These are phyloP conservation scores for Trichoderma oligosporum DNA, from an alignment of 2,329 filamentous ascomycete species.

Conservation along the genomic window DNA sequence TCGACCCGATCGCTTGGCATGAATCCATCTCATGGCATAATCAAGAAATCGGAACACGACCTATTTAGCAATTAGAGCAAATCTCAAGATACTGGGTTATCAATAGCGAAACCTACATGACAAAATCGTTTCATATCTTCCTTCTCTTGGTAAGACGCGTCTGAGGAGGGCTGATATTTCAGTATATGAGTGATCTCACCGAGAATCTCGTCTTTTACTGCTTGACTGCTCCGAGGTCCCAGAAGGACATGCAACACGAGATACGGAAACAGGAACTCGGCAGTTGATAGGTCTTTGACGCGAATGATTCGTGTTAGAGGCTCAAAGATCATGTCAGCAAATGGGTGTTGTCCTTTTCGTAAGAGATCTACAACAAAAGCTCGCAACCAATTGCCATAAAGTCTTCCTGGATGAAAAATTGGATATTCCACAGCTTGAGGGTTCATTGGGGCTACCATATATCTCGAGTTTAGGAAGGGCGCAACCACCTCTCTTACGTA, in stretches of 20 bases:
- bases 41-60: slow-evolving; percentile 87
- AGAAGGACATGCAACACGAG: slow-evolving; percentile 78
- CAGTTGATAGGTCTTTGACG: slow-evolving; percentile 79
- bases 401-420: slow-evolving; percentile 64
- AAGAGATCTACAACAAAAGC: slow-evolving; percentile 78
- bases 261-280: slow-evolving; percentile 86
- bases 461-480: slow-evolving; percentile 83
- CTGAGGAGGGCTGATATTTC: slow-evolving; percentile 51
- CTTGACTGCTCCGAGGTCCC: slow-evolving; percentile 57
- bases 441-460: slow-evolving; percentile 63
- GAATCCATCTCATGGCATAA: slow-evolving; percentile 86
- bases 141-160: slow-evolving; percentile 56
- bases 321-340: slow-evolving; percentile 73
- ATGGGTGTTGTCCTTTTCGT: slow-evolving; percentile 68
- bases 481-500: slow-evolving; percentile 75
- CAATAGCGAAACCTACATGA: slow-evolving; percentile 57
- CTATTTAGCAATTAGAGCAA: slow-evolving; percentile 41
- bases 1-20: slow-evolving; percentile 56
- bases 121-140: slow-evolving; percentile 82
- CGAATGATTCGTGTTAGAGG: slow-evolving; percentile 78
- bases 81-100: slow-evolving; percentile 3
- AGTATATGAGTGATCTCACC: slow-evolving; percentile 72
- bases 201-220: slow-evolving; percentile 63
- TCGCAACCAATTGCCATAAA: slow-evolving; percentile 78
- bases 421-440: slow-evolving; percentile 65